A percentile compares a stretch with the other conserved stretches of the same genome.
phyloP scores from a whole-genome alignment of 352 stramenopile genomes.

The Blastocystis sp. region DNA sequence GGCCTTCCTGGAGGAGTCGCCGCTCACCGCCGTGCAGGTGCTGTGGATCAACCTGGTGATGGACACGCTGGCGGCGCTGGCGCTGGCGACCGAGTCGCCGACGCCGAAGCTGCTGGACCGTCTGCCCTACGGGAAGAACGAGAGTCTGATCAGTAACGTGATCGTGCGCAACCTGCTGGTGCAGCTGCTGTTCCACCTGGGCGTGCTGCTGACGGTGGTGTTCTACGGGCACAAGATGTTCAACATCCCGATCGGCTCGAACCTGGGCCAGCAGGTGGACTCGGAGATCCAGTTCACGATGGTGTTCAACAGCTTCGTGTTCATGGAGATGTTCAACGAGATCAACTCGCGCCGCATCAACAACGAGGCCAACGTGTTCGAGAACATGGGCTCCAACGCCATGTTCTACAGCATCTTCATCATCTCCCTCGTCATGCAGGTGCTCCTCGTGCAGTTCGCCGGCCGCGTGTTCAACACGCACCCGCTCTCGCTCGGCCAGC shows the following conservation, averaged over 20 bases:
- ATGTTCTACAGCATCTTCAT: slow-evolving; percentile 86
- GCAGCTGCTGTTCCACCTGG: slow-evolving; percentile 84
- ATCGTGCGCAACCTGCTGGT: slow-evolving; percentile 89
- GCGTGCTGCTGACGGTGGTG: slow-evolving; percentile 80
- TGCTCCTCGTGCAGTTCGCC: slow-evolving; percentile 88
- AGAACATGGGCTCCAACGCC: slow-evolving; percentile 82
- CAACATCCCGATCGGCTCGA: slow-evolving; percentile 18
- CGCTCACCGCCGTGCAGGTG: slow-evolving; percentile 87
- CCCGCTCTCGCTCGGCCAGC: slow-evolving; percentile 74
- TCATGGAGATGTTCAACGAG: slow-evolving; percentile 87
- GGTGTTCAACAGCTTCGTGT: slow-evolving; percentile 94
- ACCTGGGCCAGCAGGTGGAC: slow-evolving; percentile 61
- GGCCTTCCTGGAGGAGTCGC: slow-evolving; percentile 72
- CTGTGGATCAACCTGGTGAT: slow-evolving; percentile 98
- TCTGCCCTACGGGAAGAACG: slow-evolving; percentile 82
- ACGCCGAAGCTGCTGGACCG: slow-evolving; percentile 81
- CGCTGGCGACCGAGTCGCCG: slow-evolving; percentile 87
- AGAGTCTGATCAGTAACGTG: slow-evolving; percentile 83
- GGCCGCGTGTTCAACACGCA: slow-evolving; percentile 77
- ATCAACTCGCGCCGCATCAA: slow-evolving; percentile 83
- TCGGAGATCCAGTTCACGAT: slow-evolving; percentile 87
- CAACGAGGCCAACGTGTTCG: slow-evolving; percentile 89
- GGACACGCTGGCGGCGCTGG: slow-evolving; percentile 90
- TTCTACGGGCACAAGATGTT: slow-evolving; percentile 72
- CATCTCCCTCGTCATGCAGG: slow-evolving; percentile 82